phyloP scores from a whole-genome alignment of 2,329 filamentous ascomycete species.

The Arthrobotrys conoides region DNA sequence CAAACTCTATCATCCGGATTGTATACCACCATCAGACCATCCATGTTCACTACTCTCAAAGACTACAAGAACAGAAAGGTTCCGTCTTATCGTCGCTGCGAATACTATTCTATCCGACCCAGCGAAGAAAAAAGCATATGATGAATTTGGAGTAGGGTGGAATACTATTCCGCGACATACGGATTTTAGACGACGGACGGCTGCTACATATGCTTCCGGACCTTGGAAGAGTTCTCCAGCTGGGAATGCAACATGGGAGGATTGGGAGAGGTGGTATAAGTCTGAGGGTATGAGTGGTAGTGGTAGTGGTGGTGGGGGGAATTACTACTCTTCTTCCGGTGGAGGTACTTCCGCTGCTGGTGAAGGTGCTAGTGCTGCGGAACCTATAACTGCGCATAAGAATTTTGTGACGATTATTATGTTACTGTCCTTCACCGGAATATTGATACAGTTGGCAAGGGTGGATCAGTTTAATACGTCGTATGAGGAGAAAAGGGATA shows the following conservation, averaged over 20 bases:
- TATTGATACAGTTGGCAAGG: slow-evolving; percentile 55
- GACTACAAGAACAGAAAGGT: slow-evolving; percentile 83
- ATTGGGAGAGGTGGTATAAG: slow-evolving; percentile 88
- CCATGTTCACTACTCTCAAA: slow-evolving; percentile 71
- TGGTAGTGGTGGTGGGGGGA: slow-evolving; percentile 22
- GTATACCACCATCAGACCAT: slow-evolving; percentile 69
- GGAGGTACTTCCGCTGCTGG: slow-evolving; percentile 14
- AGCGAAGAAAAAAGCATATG: slow-evolving; percentile 83
- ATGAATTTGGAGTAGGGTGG: slow-evolving; percentile 87
- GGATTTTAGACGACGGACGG: slow-evolving; percentile 65
- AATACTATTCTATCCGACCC: slow-evolving; percentile 90
- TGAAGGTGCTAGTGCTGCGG: slow-evolving; percentile 66
- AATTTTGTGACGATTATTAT: slow-evolving; percentile 74
- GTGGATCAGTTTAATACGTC: slow-evolving; percentile 60
- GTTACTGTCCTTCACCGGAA: slow-evolving; percentile 70
- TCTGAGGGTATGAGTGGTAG: slow-evolving; percentile 66
- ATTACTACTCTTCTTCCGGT: slow-evolving; percentile 5
- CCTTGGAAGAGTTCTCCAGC: slow-evolving; percentile 70
- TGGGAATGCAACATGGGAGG: slow-evolving; percentile 94
- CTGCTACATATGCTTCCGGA: slow-evolving; percentile 62
- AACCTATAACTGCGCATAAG: slow-evolving; percentile 64
- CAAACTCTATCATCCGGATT: slow-evolving; percentile 95
- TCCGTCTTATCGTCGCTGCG: slow-evolving; percentile 87
- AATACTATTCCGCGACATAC: slow-evolving; percentile 33
- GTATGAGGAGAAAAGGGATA: slow-evolving; percentile 74